Percentiles rank a stretch among this genome's conserved stretches.
These are phyloP conservation scores for Ophiosphaerella herpotricha DNA, from an alignment of 2,329 filamentous ascomycete species.

Conservation along the genomic window DNA sequence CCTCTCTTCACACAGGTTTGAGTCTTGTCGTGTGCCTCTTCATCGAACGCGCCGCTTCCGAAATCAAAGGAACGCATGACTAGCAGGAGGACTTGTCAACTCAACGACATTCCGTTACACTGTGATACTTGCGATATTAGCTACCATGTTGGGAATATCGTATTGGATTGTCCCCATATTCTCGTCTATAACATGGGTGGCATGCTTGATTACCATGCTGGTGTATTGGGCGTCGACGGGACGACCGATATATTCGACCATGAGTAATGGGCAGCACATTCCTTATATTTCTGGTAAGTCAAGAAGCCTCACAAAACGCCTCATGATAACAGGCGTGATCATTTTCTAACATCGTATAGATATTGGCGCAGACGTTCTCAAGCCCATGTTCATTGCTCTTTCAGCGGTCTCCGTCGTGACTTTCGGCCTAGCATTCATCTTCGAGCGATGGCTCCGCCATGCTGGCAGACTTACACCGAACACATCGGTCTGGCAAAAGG, in stretches of 20 bases:
- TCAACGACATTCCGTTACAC: background rate
- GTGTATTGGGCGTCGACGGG: conserved; percentile 69
- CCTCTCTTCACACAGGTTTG: conserved; percentile 1
- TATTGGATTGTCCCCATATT: conserved; percentile 71
- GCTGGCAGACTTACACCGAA: conserved; percentile 78
- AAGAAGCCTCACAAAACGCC: background rate
- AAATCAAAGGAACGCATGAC: background rate
- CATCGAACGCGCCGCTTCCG: conserved; percentile 6
- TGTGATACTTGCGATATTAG: background rate
- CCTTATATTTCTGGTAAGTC: conserved; percentile 70
- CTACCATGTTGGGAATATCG: conserved; percentile 47
- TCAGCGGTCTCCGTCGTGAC: conserved; percentile 73
- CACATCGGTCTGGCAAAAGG: conserved; percentile 65
- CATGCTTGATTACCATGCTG: conserved; percentile 71
- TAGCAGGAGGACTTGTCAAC: background rate
- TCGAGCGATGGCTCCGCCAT: conserved; percentile 86
- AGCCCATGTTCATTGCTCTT: conserved; percentile 79
- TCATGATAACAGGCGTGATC: no score
- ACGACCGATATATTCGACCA: conserved; percentile 63
- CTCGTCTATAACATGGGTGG: conserved; percentile 58
- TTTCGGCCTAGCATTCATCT: conserved; percentile 78
- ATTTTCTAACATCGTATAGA: conserved; percentile 47
- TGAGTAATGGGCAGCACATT: conserved; percentile 63
- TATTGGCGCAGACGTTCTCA: conserved; percentile 64
- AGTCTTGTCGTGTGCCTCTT: conserved; percentile 6